A percentile compares a stretch with the other conserved stretches of the same genome.
These are phyloP conservation scores for Schwanniomyces sp. DNA, from an alignment of 805 yeast species.

Conservation along the genomic window DNA sequence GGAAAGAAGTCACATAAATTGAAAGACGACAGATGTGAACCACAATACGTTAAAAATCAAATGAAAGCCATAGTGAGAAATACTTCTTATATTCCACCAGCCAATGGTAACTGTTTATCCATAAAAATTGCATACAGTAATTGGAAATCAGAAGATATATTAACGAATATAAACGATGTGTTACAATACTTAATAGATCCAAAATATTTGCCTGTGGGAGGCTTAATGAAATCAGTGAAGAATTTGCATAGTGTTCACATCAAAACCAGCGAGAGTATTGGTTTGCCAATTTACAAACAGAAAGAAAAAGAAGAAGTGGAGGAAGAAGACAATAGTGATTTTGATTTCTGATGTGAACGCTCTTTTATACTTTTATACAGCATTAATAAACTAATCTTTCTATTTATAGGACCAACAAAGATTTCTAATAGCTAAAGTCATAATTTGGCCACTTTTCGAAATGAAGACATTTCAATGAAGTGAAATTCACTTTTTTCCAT, in stretches of 20 bases:
- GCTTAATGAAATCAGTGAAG: slow-evolving; percentile 45
- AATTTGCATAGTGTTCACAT: slow-evolving; percentile 54
- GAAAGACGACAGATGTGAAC: slow-evolving; percentile 62
- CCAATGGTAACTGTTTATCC: slow-evolving; percentile 59
- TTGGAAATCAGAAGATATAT: slow-evolving; percentile 41
- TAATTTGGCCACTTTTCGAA: too few species aligned
- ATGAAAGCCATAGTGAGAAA: slow-evolving; percentile 62
- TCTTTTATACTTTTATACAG: background rate
- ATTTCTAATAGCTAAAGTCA: too few species aligned
- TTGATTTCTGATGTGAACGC: slow-evolving; percentile 9
- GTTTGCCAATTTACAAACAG: slow-evolving; percentile 51
- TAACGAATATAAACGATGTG: slow-evolving; percentile 55
- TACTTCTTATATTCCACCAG: slow-evolving; percentile 58
- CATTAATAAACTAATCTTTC: background rate
- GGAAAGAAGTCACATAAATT: slow-evolving; percentile 38
- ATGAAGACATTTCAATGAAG: too few species aligned
- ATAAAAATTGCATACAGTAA: slow-evolving; percentile 59
- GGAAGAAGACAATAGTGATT: slow-evolving; percentile 11
- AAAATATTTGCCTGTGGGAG: slow-evolving; percentile 57
- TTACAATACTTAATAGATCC: slow-evolving; percentile 46
- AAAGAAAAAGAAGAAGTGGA: slow-evolving; percentile 11
- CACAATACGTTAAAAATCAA: slow-evolving; percentile 63
- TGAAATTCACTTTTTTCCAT: too few species aligned
- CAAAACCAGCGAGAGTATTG: slow-evolving; percentile 65
- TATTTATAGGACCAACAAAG: background rate